phyloP scores from a whole-genome alignment of 331 rosid genomes.

The Malus hybrid region DNA sequence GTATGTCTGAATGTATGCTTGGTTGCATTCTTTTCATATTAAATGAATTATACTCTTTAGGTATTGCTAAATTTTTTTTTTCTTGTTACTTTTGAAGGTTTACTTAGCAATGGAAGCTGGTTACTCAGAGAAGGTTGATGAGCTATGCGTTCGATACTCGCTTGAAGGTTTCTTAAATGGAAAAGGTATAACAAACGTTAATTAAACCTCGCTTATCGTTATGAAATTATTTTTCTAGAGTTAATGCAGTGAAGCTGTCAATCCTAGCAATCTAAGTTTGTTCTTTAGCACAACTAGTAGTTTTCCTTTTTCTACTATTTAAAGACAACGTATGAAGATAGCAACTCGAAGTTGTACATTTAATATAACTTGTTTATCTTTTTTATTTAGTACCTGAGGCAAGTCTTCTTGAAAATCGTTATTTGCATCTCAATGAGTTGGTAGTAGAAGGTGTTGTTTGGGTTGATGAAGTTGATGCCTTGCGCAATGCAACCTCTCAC shows the following conservation, averaged over 20 bases:
- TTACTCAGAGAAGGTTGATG: slow-evolving; percentile 82
- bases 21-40: not conserved
- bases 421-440: slow-evolving; percentile 62
- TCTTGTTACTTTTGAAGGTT: slow-evolving; percentile 37
- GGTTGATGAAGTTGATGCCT: slow-evolving; percentile 68
- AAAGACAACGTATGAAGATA: not conserved
- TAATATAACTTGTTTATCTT: not conserved
- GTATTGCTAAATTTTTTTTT: not conserved
- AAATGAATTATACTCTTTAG: not conserved
- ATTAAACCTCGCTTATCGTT: not conserved
- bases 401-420: slow-evolving; percentile 45
- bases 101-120: slow-evolving; percentile 99
- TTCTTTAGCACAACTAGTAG: not conserved
- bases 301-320: not conserved
- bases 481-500: slow-evolving; percentile 54
- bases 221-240: not conserved
- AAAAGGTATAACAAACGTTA: slow-evolving; percentile 30
- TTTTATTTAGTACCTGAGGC: slow-evolving; percentile 48
- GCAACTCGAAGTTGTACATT: slow-evolving; percentile 1
- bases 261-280: not conserved
- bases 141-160: slow-evolving; percentile 68
- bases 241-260: not conserved
- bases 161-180: slow-evolving; percentile 50
- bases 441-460: slow-evolving; percentile 49
- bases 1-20: not conserved